Conservation (phyloP, 2,329 filamentous ascomycete genomes). For the Apiospora malaysiana region DNA sequence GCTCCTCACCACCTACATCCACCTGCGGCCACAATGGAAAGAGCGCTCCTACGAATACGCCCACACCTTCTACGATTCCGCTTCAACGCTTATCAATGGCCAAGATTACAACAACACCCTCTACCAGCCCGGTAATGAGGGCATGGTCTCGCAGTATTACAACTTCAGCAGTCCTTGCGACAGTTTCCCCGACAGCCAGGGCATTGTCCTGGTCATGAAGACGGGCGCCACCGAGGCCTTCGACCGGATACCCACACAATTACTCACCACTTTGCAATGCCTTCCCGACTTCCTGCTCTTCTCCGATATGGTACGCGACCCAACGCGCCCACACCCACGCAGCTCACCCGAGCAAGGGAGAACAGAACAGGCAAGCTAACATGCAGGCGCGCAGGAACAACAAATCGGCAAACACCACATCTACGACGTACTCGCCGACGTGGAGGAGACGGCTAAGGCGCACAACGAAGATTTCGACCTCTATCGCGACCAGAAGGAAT, state of each 20-base stretch:
- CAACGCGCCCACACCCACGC: constrained; percentile 27
- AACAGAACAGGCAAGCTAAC: neutral
- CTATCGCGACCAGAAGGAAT: constrained; percentile 52
- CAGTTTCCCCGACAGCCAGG: constrained; percentile 49
- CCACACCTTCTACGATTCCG: constrained; percentile 36
- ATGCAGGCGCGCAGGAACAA: constrained; percentile 46
- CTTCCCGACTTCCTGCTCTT: constrained; percentile 62
- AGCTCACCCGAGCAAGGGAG: neutral
- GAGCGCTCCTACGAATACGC: constrained; percentile 37
- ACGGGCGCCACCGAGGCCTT: constrained; percentile 63
- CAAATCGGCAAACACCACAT: constrained; percentile 53
- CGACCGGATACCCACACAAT: constrained; percentile 60
- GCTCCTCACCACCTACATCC: constrained; percentile 34
- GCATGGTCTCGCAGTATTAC: constrained; percentile 41
- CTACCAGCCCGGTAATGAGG: constrained; percentile 43
- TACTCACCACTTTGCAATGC: constrained; percentile 60
- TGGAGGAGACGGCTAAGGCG: constrained; percentile 45
- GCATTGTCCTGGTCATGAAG: constrained; percentile 61
- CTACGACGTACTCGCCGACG: constrained; percentile 44
- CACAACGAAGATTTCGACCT: constrained; percentile 51
- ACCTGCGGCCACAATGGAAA: constrained; percentile 35
- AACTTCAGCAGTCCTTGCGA: constrained; percentile 47
- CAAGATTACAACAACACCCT: constrained; percentile 47
- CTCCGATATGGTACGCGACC: constrained; percentile 52
- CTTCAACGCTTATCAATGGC: constrained; percentile 35